phyloP scores from a whole-genome alignment of 2,329 filamentous ascomycete species.

The Sodiomyces alkalinus region DNA sequence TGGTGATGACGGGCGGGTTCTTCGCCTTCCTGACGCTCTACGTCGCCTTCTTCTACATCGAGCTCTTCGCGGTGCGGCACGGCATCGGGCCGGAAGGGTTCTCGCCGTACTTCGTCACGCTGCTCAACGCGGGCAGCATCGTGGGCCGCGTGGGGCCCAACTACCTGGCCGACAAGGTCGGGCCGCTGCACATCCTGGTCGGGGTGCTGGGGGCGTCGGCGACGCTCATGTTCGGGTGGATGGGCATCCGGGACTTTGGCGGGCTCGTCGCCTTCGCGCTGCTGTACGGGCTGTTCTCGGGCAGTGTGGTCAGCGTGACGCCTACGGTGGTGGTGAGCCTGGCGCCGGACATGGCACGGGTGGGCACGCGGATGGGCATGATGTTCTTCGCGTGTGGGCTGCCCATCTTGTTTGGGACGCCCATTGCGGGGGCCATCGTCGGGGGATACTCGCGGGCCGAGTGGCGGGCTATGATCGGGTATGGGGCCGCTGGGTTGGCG shows the following conservation, averaged over 20 bases:
- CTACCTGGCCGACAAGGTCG: slow-evolving; percentile 25
- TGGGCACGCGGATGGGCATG: slow-evolving; percentile 23
- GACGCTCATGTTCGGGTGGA: slow-evolving; percentile 22
- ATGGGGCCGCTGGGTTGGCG: slow-evolving; percentile 13
- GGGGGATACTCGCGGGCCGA: slow-evolving; percentile 7
- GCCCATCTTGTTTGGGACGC: slow-evolving; percentile 31
- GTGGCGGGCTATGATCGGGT: slow-evolving; percentile 17
- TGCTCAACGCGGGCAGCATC: slow-evolving; percentile 29
- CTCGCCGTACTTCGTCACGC: slow-evolving; percentile 24
- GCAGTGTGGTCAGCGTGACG: slow-evolving; percentile 26
- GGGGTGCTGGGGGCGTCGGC: slow-evolving; percentile 17
- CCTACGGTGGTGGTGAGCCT: slow-evolving; percentile 22
- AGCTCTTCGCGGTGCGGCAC: slow-evolving; percentile 24
- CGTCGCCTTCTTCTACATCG: slow-evolving; percentile 32
- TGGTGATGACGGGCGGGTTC: slow-evolving; percentile 20
- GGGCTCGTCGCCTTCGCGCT: slow-evolving; percentile 24
- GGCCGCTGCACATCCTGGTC: slow-evolving; percentile 23
- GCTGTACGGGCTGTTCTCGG: slow-evolving; percentile 30
- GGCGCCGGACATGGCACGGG: slow-evolving; percentile 18
- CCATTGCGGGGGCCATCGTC: slow-evolving; percentile 22
- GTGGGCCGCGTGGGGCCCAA: slow-evolving; percentile 29
- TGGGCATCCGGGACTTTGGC: slow-evolving; percentile 18
- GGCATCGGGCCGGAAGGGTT: slow-evolving; percentile 18
- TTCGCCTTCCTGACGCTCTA: slow-evolving; percentile 30
- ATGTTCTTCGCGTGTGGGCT: slow-evolving; percentile 16